phyloP scores from a whole-genome alignment of 176 grass and related monocot genomes.

The Poa annua region DNA sequence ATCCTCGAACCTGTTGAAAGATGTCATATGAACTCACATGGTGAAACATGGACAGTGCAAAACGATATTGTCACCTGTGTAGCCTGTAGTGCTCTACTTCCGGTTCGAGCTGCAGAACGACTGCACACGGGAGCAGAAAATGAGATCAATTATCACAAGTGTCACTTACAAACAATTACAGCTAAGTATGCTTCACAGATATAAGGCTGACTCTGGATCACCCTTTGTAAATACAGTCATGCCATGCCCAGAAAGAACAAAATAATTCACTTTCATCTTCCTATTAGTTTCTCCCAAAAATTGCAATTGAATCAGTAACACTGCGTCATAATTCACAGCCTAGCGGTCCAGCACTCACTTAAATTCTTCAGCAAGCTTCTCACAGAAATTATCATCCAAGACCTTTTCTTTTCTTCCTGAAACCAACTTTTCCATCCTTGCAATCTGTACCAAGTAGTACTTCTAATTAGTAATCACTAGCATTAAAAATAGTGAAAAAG shows the following conservation, averaged over 20 bases:
- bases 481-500: not conserved
- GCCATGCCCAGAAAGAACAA: slow-evolving; percentile 3
- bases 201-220: not conserved
- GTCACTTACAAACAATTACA: slow-evolving; percentile 28
- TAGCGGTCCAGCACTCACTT: slow-evolving; percentile 47
- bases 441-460: slow-evolving; percentile 46
- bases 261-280: not conserved
- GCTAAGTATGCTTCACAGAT: slow-evolving; percentile 4
- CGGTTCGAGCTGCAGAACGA: slow-evolving; percentile 40
- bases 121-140: slow-evolving; percentile 42
- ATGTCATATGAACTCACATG: slow-evolving; percentile 18
- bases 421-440: slow-evolving; percentile 58
- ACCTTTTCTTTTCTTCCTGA: slow-evolving; percentile 36
- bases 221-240: slow-evolving; percentile 18
- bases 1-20: slow-evolving; percentile 57
- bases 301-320: not conserved
- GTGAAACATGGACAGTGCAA: slow-evolving; percentile 29
- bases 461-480: slow-evolving; percentile 9
- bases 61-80: slow-evolving; percentile 47
- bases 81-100: slow-evolving; percentile 59
- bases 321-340: not conserved
- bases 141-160: slow-evolving; percentile 30
- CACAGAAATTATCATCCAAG: slow-evolving; percentile 47
- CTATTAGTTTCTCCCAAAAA: slow-evolving; percentile 27
- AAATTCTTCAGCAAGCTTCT: slow-evolving; percentile 63